Percentiles rank a stretch among this genome's conserved stretches.
Evolutionary conservation across 805 yeast species (phyloP).

Genomic region (Monosporozyma yasuniensis): DNA sequence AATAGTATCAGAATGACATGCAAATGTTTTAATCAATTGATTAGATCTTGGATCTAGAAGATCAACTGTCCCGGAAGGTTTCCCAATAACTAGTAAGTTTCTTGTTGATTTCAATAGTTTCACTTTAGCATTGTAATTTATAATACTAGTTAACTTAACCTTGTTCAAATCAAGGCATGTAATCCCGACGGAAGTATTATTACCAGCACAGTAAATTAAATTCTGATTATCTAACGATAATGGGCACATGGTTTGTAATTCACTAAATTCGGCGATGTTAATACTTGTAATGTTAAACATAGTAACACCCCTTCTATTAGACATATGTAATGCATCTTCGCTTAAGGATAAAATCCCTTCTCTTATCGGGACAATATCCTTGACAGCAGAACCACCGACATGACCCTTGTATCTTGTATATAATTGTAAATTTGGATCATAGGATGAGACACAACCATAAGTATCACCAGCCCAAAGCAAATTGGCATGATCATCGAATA

Average conservation of each 20-base stretch:
- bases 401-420: conserved; percentile 55
- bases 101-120: conserved; percentile 41
- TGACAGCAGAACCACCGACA: conserved; percentile 35
- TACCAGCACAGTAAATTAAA: conserved; percentile 39
- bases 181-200: conserved; percentile 28
- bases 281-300: conserved; percentile 28
- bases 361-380: conserved; percentile 45
- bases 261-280: conserved; percentile 28
- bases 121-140: conserved; percentile 38
- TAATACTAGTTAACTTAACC: conserved; percentile 30
- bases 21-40: conserved; percentile 43
- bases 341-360: conserved; percentile 54
- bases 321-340: conserved; percentile 41
- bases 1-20: conserved; percentile 51
- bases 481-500: conserved; percentile 66
- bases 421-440: conserved; percentile 40
- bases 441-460: conserved; percentile 41
- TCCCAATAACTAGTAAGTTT: conserved; percentile 51
- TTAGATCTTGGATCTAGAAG: conserved; percentile 48
- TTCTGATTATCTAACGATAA: conserved; percentile 33
- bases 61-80: conserved; percentile 51
- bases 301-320: conserved; percentile 49
- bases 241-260: conserved; percentile 35
- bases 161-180: conserved; percentile 37
- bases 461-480: conserved; percentile 78